Base-by-base conservation (phyloP, 306 rosid species). In the Purshia tridentata region DNA sequence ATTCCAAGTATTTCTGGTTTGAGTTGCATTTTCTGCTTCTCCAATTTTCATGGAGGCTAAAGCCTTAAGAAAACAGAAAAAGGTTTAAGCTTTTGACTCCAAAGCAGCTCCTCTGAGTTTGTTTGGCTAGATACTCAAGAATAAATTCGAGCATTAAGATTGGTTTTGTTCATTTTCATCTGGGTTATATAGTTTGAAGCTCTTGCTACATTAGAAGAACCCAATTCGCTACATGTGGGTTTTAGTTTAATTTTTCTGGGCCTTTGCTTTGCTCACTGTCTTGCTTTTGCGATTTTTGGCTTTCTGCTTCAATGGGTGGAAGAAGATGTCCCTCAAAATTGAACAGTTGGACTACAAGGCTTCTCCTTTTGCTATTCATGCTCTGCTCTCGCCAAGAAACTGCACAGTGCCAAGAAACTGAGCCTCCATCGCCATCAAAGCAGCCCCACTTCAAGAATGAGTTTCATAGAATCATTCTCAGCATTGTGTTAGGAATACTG, bases 321-420 rank as follows among this genome's bases (percentile, higher is more conserved):
- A 77, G 70, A 52, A 52, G 42, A 48, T 55, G 29, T 58, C 62
- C 48, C 62, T 79, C 47, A 75, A 73, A 61, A 59, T 66, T 44
- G 12, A 71, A 44, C 55, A 20, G 11, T 57, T 3, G 2, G 35
- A 5, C 45, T 48, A 65, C 83, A 4, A 73, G 65, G 64, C 42
- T 74, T 58, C 67, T 88, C 9, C 67, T 83, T 52, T 61, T 88
- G 69, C 65, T 89, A 16, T 58, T 81, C 23, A 6, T 82, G 19
- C 72, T 87, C 65, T 80, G 82, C 73, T 83, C 81, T 63, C 73
- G 70, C 65, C 68, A 73, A 37, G 46, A 67, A 60, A 57, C 88
- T 74, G 84, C 77, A 77, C 81, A 73, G 62, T 88, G 95, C 84
- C 90, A 83, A 48, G 91, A 82, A 74, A 86, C 91, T 1, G 84